Conservation (phyloP, 2,329 filamentous ascomycete species). For the Aspergillus viridinutans region DNA sequence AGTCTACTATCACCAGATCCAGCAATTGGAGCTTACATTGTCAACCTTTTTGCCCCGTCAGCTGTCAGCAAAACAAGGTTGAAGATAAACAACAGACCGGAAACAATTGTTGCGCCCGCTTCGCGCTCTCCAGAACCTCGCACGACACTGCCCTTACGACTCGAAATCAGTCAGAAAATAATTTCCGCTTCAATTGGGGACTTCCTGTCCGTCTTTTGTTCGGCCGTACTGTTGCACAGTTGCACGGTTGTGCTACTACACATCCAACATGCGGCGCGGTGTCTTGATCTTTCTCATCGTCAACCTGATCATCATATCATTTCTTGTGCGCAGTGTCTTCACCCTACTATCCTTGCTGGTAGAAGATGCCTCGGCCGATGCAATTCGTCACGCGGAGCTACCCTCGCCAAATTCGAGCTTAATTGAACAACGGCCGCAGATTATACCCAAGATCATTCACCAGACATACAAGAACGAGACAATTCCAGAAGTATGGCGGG, state of each 20-base stretch:
- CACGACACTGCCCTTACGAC: constrained; percentile 9
- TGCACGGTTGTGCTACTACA: constrained; percentile 3
- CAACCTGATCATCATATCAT: constrained; percentile 60
- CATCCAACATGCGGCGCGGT: constrained; percentile 54
- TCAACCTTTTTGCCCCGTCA: background rate
- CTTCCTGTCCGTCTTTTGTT: background rate
- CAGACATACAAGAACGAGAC: constrained; percentile 70
- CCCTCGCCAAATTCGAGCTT: constrained; percentile 60
- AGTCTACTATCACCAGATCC: background rate
- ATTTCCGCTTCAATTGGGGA: constrained; percentile 1
- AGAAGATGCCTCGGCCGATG: constrained; percentile 63
- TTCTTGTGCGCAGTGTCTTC: constrained; percentile 64
- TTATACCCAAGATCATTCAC: constrained; percentile 74
- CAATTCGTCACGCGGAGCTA: constrained; percentile 63
- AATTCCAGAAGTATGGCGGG: constrained; percentile 63
- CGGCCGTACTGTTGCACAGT: background rate
- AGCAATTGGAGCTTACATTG: background rate
- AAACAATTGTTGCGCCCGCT: background rate
- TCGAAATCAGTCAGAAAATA: background rate
- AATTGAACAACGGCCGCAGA: constrained; percentile 53
- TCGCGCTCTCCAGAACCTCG: background rate
- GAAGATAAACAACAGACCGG: background rate
- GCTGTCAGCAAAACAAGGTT: background rate
- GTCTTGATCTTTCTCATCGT: constrained; percentile 61
- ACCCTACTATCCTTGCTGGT: constrained; percentile 67